These are phyloP conservation scores for Agaricus blazei DNA, from an alignment of 768 basidiomycete species.

Conservation along the genomic window DNA sequence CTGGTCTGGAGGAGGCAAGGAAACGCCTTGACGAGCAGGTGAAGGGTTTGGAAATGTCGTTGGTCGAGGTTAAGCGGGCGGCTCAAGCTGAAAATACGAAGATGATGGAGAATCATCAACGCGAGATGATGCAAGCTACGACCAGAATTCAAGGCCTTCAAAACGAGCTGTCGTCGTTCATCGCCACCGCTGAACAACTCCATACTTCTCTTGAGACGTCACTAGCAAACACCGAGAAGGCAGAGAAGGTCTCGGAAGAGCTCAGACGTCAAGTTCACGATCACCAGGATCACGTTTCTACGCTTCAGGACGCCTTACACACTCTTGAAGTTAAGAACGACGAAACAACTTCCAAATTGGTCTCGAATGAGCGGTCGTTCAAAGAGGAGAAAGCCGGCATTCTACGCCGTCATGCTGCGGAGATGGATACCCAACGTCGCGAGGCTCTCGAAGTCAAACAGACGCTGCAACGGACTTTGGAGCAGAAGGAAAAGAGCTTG, in stretches of 20 bases:
- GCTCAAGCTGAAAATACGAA: background rate
- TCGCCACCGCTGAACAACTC: conserved; percentile 1
- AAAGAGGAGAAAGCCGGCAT: background rate
- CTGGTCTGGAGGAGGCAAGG: background rate
- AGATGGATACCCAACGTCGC: background rate
- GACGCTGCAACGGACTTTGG: background rate
- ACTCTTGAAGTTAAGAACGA: background rate
- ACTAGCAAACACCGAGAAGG: background rate
- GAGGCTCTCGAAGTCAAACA: background rate
- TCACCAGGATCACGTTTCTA: background rate
- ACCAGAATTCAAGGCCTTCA: background rate
- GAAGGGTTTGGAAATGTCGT: background rate
- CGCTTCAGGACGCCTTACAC: background rate
- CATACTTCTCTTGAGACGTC: conserved; percentile 1
- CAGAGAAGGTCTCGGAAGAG: background rate
- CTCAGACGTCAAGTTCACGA: background rate
- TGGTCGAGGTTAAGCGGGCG: background rate
- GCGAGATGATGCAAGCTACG: background rate
- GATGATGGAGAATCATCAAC: background rate
- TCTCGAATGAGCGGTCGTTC: background rate
- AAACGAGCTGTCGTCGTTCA: background rate
- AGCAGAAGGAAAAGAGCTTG: background rate
- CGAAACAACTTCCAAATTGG: background rate
- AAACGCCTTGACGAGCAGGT: background rate
- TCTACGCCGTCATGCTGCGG: background rate